Evolutionary conservation across 2,329 filamentous ascomycete genomes (phyloP).

Genomic region (Cordyceps militaris): DNA sequence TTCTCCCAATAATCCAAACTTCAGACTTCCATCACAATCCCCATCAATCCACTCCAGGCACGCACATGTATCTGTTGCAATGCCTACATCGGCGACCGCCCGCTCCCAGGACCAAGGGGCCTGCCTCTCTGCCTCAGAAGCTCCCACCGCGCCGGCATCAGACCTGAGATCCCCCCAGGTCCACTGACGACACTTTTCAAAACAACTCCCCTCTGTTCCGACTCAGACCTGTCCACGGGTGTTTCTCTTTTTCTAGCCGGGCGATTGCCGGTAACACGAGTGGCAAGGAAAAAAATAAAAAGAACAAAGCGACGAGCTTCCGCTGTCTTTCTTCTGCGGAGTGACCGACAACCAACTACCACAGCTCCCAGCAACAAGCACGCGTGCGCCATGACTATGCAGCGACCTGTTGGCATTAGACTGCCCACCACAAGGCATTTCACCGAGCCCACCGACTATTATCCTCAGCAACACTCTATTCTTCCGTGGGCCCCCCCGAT

Average conservation of each 20-base stretch:
- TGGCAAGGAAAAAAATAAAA: neutral
- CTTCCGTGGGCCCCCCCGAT: neutral
- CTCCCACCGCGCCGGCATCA: conserved; percentile 3
- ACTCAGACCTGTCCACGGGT: neutral
- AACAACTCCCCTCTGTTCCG: neutral
- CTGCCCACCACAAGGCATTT: no score
- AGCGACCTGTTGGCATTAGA: no score
- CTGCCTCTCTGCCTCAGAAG: conserved; percentile 4
- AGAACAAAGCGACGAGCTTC: no score
- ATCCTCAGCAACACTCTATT: neutral
- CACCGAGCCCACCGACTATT: no score
- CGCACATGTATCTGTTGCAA: no score
- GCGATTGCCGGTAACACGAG: neutral
- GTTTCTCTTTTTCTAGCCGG: neutral
- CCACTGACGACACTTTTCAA: neutral
- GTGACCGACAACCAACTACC: neutral
- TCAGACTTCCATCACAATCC: neutral
- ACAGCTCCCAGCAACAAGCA: no score
- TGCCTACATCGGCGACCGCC: no score
- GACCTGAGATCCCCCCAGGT: neutral
- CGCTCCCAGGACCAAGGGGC: neutral
- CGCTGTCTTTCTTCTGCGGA: neutral
- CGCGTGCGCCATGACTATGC: no score
- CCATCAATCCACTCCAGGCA: neutral
- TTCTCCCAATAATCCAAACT: neutral